Percentiles rank a stretch among this genome's conserved stretches.
Evolutionary conservation across 352 stramenopile genomes (phyloP).

Genomic region (Phytophthora hibernalis): DNA sequence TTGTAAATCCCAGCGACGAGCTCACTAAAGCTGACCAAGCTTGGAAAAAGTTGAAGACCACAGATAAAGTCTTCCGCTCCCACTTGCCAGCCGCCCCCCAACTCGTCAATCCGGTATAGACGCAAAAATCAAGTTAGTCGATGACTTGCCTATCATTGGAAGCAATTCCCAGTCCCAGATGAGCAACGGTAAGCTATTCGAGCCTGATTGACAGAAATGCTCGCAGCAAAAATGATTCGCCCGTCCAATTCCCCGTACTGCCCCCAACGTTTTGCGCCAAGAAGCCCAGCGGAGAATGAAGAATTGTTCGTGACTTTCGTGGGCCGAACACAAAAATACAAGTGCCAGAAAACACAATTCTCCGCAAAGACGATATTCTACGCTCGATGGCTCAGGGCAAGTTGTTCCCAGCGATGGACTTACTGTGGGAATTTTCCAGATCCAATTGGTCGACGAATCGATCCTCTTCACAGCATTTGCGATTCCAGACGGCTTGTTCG

Average conservation of each 20-base stretch:
- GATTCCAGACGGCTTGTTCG: constrained; percentile 9
- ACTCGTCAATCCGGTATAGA: constrained; percentile 1
- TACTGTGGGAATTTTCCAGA: constrained; percentile 16
- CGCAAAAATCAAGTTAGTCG: constrained; percentile 5
- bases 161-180: constrained; percentile 6
- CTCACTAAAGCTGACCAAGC: not conserved
- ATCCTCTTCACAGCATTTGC: constrained; percentile 18
- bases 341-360: not conserved
- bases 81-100: constrained; percentile 1
- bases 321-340: not conserved
- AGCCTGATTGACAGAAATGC: constrained; percentile 2
- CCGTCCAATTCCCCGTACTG: constrained; percentile 7
- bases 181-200: constrained; percentile 4
- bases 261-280: not conserved
- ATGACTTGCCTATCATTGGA: constrained; percentile 4
- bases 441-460: not conserved
- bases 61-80: constrained; percentile 4
- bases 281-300: not conserved
- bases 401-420: constrained; percentile 10
- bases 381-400: not conserved
- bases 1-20: not conserved
- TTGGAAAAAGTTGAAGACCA: constrained; percentile 1
- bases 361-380: not conserved
- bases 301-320: not conserved
- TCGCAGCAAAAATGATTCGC: constrained; percentile 3